Base-by-base conservation (phyloP, 2,329 filamentous ascomycete genomes). In the Raffaelea deltoideospora region DNA sequence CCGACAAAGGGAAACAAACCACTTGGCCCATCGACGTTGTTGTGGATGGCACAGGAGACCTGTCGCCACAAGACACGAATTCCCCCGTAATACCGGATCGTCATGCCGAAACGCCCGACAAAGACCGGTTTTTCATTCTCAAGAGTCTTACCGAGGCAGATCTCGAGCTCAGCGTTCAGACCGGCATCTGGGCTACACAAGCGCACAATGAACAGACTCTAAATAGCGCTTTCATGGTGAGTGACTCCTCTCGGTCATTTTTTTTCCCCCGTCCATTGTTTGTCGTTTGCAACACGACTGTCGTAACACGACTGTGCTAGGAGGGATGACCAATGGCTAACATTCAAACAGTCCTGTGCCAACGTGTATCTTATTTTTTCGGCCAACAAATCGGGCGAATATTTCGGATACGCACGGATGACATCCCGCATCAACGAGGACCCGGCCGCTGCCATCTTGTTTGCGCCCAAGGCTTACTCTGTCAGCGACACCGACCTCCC, bases 301-400 rank as follows among this genome's bases (percentile, higher is more conserved):
- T n/a, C n/a, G n/a, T n/a, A n/a, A n/a, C n/a, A n/a, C n/a, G n/a
- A n/a, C n/a, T n/a, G n/a, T n/a, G n/a, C n/a, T n/a, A n/a, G n/a
- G n/a, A n/a, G n/a, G n/a, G n/a, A n/a, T n/a, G n/a, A n/a, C n/a
- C n/a, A n/a, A n/a, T n/a, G n/a, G 15, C 19, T 37, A 22, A 42
- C 35, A 41, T 26, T 23, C 28, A 26, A 23, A 5, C 42, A 93
- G 86, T 63, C 66, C 10, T 73, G 77, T 13, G 83, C 92, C 37
- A 83, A 80, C 49, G 87, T 96, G 1, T 95, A 87, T 50, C 65
- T 96, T 22, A 74, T 96, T 13, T 96, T 96, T 55, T 96, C 88
- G 1, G 88, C 88, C 11, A 96, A 96, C 57, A 95, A 95, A 51
- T 95, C 88, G 0, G 88, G 88, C 11, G 88, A 95, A 56, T 96